Conservation (phyloP, 257 asterid species). For the Cordia subcordata region DNA sequence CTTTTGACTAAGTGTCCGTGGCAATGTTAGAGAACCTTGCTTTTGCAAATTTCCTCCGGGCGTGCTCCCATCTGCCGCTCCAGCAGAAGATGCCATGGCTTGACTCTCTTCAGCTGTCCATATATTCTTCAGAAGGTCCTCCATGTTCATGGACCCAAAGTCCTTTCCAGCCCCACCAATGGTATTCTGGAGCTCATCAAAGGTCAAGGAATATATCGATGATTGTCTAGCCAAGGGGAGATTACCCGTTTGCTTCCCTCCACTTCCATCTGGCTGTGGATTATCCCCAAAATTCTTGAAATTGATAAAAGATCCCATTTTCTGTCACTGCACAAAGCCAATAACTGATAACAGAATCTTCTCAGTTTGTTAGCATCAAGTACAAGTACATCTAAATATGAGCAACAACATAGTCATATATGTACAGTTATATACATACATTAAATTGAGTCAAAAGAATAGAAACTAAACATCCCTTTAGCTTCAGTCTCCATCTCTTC, state of each 20-base stretch:
- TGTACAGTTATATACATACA: too few relatives aligned
- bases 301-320: slow-evolving; percentile 76
- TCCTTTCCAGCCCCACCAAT: slow-evolving; percentile 76
- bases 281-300: slow-evolving; percentile 59
- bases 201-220: slow-evolving; percentile 70
- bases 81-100: slow-evolving; percentile 29
- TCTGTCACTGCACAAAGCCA: slow-evolving; percentile 23
- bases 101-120: slow-evolving; percentile 90
- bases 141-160: slow-evolving; percentile 93
- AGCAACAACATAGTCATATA: too few relatives aligned
- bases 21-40: slow-evolving; percentile 86
- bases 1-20: slow-evolving; percentile 76
- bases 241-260: slow-evolving; percentile 39
- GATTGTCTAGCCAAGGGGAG: slow-evolving; percentile 65
- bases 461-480: too few relatives aligned
- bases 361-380: background rate
- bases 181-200: slow-evolving; percentile 83
- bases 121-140: slow-evolving; percentile 78
- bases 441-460: too few relatives aligned
- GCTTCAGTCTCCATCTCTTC: too few relatives aligned
- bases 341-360: slow-evolving; percentile 19
- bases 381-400: background rate
- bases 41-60: slow-evolving; percentile 60
- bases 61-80: slow-evolving; percentile 29
- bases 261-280: slow-evolving; percentile 42